Base-by-base conservation (phyloP, 305 asterid genomes). In the Fraxinus dipetala region DNA sequence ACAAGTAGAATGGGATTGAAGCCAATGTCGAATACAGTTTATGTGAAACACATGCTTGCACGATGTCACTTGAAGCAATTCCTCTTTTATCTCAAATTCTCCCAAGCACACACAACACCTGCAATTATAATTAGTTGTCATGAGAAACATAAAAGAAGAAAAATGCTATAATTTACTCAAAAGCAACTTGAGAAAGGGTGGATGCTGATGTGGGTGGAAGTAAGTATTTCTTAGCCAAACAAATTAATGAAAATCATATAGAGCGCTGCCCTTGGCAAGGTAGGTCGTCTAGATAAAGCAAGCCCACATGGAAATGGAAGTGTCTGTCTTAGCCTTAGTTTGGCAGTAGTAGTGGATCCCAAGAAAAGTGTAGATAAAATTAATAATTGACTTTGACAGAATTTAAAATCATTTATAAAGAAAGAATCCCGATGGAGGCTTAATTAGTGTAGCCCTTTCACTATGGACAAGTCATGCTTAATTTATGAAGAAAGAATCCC, bases 81-180 rank as follows among this genome's bases (percentile, higher is more conserved):
- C 94, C 65, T 91, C 97, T 65, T 89, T 87, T 84, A 85, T 8
- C 87, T 89, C 93, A 73, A 88, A 92, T 63, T 94, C 98, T 82
- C 98, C 98, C 80, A 94, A 85, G 76, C 98, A 94, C 59, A 94
- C 96, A 75, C 97, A 90, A 35, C 98, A 94, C 89, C 98, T 93
- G 90, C 20, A 72, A 16, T 67, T 67, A 61, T 8, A 8, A 61
- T 61, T 14, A 14, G 16, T 48, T 48, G 4, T 51, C 63, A 51
- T 4, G 63, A 51, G 63, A 51, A 51, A 51, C 8, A 16, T 51
- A 16, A 5, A 5, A n/a, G 8, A 51, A 16, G n/a, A 24, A 3
- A 13, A 28, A 32, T 10, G 11, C 2, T 13, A 43, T 43, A 43
- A 43, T 11, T 43, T 43, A 43, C 22, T 9, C 22, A 40, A 32